Evolutionary conservation across 176 grass and related monocot genomes (phyloP).

Genomic region (Dendrocalamus sinicus): DNA sequence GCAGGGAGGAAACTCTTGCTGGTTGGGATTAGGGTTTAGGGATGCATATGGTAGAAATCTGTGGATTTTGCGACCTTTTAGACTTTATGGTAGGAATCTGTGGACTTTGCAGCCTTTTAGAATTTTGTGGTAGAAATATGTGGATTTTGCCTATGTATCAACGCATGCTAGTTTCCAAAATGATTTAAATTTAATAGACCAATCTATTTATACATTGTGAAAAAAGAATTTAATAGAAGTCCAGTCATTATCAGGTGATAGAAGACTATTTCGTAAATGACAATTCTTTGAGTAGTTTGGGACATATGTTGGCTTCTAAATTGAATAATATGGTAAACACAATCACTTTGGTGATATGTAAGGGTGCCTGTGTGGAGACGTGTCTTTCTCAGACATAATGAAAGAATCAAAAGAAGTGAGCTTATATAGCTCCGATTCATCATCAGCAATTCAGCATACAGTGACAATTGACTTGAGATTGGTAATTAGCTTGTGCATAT

Average conservation of each 20-base stretch:
- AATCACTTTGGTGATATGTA: background rate
- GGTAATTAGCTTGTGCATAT: background rate
- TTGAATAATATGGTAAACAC: background rate
- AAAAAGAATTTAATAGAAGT: background rate
- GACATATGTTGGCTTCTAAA: slow-evolving; percentile 1
- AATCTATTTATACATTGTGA: background rate
- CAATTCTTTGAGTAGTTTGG: background rate
- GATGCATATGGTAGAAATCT: background rate
- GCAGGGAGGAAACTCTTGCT: background rate
- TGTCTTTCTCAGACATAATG: background rate
- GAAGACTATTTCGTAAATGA: background rate
- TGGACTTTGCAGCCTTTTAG: background rate
- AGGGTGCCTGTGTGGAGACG: background rate
- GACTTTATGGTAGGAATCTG: background rate
- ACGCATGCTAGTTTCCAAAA: background rate
- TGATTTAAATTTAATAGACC: background rate
- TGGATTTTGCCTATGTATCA: background rate
- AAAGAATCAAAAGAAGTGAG: background rate
- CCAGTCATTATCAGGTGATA: background rate
- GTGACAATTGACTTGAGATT: background rate
- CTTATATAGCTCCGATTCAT: background rate
- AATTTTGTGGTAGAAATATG: background rate
- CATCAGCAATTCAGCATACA: background rate
- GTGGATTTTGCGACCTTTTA: background rate
- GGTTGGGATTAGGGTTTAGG: background rate